Evolutionary conservation across 2,329 filamentous ascomycete genomes (phyloP).

Genomic region (Cryphonectria nitschkei): DNA sequence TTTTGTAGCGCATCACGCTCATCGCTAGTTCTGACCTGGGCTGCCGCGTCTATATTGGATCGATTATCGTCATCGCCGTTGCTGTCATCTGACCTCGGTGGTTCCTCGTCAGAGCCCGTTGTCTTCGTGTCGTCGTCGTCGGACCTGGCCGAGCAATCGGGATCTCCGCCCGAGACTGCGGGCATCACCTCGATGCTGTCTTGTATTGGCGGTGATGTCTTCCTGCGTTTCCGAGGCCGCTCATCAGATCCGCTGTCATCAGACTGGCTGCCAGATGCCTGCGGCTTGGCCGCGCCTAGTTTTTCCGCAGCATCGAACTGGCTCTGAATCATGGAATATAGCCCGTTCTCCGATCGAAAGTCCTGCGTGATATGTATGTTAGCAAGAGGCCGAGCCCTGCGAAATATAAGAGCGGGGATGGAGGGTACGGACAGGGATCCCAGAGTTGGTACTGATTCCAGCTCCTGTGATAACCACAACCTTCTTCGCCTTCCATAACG

Average conservation of each 20-base stretch:
- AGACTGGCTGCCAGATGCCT: constrained; percentile 38
- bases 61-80: background rate
- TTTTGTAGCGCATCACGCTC: background rate
- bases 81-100: background rate
- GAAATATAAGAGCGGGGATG: background rate
- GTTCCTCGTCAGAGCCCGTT: background rate
- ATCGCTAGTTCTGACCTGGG: no score
- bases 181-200: constrained; percentile 27
- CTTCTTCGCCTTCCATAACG: constrained; percentile 66
- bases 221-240: constrained; percentile 34
- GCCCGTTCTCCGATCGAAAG: constrained; percentile 72
- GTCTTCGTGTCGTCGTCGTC: constrained; percentile 12
- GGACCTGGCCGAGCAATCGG: background rate
- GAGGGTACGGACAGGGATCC: constrained; percentile 64
- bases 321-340: constrained; percentile 73
- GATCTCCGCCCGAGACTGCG: background rate
- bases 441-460: constrained; percentile 76
- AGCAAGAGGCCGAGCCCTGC: constrained; percentile 26
- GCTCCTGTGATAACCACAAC: constrained; percentile 74
- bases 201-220: constrained; percentile 18
- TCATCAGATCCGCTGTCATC: constrained; percentile 35
- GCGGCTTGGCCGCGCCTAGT: constrained; percentile 35
- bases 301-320: constrained; percentile 62
- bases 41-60: background rate
- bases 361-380: constrained; percentile 50